These are phyloP conservation scores for Orychophragmus violaceus DNA, from an alignment of 345 rosid genomes.

Conservation along the genomic window DNA sequence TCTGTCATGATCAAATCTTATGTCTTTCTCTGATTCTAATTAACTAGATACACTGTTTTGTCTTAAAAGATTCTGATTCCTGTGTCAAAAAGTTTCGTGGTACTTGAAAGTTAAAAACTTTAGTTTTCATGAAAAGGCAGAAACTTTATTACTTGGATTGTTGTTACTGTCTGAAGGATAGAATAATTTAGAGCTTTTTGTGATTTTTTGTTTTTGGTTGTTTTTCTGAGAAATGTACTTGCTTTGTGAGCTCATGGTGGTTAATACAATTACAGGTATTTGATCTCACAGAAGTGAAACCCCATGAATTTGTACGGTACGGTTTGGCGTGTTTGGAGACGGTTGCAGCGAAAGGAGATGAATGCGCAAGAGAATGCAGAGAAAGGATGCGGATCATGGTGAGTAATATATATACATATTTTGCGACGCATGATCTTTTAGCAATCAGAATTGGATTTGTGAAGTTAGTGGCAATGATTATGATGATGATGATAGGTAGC, in stretches of 20 bases:
- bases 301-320: slow-evolving; percentile 63
- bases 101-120: background rate
- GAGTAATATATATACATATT: slow-evolving; percentile 16
- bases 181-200: background rate
- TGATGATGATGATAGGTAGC: slow-evolving; percentile 59
- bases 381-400: slow-evolving; percentile 76
- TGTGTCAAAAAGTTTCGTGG: background rate
- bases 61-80: background rate
- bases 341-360: slow-evolving; percentile 57
- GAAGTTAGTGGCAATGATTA: background rate
- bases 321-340: slow-evolving; percentile 76
- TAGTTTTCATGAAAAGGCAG: background rate
- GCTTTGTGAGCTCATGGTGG: background rate
- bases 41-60: background rate
- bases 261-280: slow-evolving; percentile 51
- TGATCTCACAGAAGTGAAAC: slow-evolving; percentile 79
- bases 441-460: background rate
- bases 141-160: background rate
- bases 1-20: background rate
- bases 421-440: background rate
- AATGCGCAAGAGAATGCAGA: slow-evolving; percentile 73
- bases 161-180: background rate
- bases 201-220: background rate
- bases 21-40: background rate
- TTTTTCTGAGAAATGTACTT: background rate